Base-by-base conservation (phyloP, 1,284 basidiomycete genomes). In the Cutaneotrichosporon cavernicola region DNA sequence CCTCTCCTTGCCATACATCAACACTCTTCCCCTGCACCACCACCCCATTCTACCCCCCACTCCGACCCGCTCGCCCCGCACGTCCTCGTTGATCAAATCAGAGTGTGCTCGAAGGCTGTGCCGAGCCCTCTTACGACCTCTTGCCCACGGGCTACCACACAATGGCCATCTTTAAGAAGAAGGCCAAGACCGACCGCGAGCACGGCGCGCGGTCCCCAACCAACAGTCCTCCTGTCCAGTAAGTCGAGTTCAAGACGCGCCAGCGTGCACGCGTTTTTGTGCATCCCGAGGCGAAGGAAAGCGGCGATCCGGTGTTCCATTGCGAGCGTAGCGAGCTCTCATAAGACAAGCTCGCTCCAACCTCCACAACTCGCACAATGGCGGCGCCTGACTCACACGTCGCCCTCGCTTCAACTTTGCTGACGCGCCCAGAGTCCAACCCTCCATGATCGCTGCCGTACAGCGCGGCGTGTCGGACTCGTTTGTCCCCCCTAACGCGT, bases 151-250 rank as follows among this genome's bases (percentile, higher is more conserved):
- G 21, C n/a, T 46, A 34, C 56, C 34, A 50, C 61, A 62, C 38
- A 61, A 69, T 69, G 68, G 68, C 68, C 43, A 69, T 69, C 65
- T 69, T 69, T 55, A 69, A 69, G 56, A 69, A 69, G 63, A 69
- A 69, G 61, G 61, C 61, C 53, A 64, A 58, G 50, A 62, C 63
- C 31, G 63, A 66, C 47, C 68, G 68, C 55, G 68, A 65, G 11
- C 46, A 62, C 30, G 65, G 65, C 58, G 62, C 65, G 38, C 65
- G 68, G 16, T 69, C 68, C 21, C 68, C 68, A n/a, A 65, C 63
- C 6, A 60, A 57, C 52, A 63, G 63, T 40, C 65, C 68, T 14
- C 63, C 68, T 3, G 58, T 61, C 10, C 57, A 60, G 68, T 69
- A 56, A 66, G 68, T 66, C 6, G 13, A 10, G 51, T 43, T 16